Conservation (phyloP, 805 yeast genomes). For the Suhomyces vadensis region DNA sequence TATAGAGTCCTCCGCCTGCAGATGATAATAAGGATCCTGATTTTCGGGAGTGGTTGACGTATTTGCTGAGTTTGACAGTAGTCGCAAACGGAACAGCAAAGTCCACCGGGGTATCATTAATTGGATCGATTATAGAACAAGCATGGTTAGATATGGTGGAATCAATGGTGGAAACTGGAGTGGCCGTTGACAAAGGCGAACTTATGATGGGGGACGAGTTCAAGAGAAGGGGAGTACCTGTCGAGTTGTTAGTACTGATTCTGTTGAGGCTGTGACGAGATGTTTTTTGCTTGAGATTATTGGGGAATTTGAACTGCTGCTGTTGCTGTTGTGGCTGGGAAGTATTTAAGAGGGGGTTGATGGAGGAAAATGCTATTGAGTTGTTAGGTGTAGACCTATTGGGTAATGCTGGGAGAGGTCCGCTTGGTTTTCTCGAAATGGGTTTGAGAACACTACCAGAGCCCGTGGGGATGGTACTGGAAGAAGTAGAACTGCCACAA, state of each 20-base stretch:
- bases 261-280: constrained; percentile 16
- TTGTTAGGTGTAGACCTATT: constrained; percentile 1
- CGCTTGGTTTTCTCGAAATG: constrained; percentile 4
- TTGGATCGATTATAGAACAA: constrained; percentile 33
- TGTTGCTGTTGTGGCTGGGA: no score
- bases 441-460: constrained; percentile 4
- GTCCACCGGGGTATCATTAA: constrained; percentile 42
- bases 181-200: constrained; percentile 37
- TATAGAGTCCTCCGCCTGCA: constrained; percentile 24
- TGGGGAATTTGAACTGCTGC: constrained; percentile 16
- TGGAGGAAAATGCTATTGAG: not conserved
- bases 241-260: constrained; percentile 9
- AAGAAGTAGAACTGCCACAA: constrained; percentile 9
- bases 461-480: constrained; percentile 14
- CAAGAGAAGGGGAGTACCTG: constrained; percentile 11
- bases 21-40: constrained; percentile 25
- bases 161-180: constrained; percentile 31
- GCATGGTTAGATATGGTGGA: constrained; percentile 19
- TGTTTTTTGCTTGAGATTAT: constrained; percentile 5
- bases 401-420: constrained; percentile 10
- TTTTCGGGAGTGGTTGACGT: constrained; percentile 17
- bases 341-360: not conserved
- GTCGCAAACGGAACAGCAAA: constrained; percentile 26
- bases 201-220: constrained; percentile 33
- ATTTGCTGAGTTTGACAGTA: constrained; percentile 7